phyloP scores from a whole-genome alignment of 371 early-diverging fungal species.

The Mortierella sp. region DNA sequence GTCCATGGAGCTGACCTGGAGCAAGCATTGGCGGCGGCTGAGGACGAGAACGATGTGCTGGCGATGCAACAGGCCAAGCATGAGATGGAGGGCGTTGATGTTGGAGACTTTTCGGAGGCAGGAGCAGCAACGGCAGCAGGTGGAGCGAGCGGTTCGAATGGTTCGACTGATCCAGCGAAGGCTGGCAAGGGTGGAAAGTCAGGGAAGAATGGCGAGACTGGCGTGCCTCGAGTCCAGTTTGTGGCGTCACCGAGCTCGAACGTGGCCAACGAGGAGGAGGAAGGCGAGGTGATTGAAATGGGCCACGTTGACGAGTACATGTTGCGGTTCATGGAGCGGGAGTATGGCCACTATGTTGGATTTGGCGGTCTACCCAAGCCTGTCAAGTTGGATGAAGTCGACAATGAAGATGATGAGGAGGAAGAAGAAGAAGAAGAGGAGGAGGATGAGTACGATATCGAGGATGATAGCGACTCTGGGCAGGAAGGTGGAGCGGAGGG shows the following conservation, averaged over 20 bases:
- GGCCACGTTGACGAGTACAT: slow-evolving; percentile 83
- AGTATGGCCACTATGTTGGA: slow-evolving; percentile 72
- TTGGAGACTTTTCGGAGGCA: slow-evolving; percentile 72
- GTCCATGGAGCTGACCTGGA: slow-evolving; percentile 69
- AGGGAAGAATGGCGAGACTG: slow-evolving; percentile 2
- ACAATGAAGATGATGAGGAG: slow-evolving; percentile 12
- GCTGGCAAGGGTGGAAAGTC: slow-evolving; percentile 15
- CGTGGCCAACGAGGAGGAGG: slow-evolving; percentile 45
- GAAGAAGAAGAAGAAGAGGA: slow-evolving; percentile 25
- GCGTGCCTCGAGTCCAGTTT: slow-evolving; percentile 37
- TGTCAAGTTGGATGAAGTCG: slow-evolving; percentile 33
- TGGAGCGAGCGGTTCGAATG: not conserved
- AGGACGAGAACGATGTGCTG: slow-evolving; percentile 79
- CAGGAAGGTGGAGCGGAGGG: slow-evolving; percentile 6
- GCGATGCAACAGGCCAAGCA: slow-evolving; percentile 76
- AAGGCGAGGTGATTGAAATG: slow-evolving; percentile 58
- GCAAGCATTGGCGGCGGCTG: slow-evolving; percentile 76
- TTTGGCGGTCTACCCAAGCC: slow-evolving; percentile 69
- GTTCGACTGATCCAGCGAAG: slow-evolving; percentile 15
- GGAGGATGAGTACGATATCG: slow-evolving; percentile 31
- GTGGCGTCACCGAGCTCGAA: slow-evolving; percentile 7
- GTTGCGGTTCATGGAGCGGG: slow-evolving; percentile 74
- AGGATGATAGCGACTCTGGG: slow-evolving; percentile 29
- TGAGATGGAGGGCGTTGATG: slow-evolving; percentile 74
- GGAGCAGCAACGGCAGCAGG: slow-evolving; percentile 6